Percentiles rank a stretch among this genome's conserved stretches.
Evolutionary conservation across 73 alveolate species (phyloP).

Genomic region (Paramecium biaurelia): DNA sequence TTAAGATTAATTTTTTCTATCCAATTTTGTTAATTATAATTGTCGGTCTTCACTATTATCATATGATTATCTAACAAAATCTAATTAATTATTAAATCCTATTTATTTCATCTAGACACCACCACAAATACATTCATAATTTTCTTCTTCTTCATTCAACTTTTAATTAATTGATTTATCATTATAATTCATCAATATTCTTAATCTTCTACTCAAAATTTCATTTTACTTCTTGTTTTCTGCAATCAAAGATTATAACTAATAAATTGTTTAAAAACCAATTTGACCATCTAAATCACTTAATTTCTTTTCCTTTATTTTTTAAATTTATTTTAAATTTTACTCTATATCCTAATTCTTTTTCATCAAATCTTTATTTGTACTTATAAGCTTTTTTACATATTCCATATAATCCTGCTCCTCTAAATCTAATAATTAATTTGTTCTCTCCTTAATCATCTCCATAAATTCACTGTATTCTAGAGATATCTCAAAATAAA

Average conservation of each 20-base stretch:
- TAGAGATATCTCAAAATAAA: neutral
- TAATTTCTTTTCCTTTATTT: neutral
- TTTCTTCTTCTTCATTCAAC: neutral
- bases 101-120: neutral
- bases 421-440: neutral
- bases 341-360: neutral
- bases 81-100: neutral
- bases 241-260: neutral
- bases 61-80: neutral
- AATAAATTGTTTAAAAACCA: neutral
- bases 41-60: neutral
- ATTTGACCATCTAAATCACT: neutral
- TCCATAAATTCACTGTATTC: slow-evolving; percentile 4
- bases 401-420: neutral
- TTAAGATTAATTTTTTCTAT: neutral
- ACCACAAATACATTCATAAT: slow-evolving; percentile 25
- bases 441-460: neutral
- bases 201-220: neutral
- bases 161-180: neutral
- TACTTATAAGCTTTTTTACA: neutral
- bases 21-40: neutral
- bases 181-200: neutral
- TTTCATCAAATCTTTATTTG: neutral
- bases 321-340: neutral
- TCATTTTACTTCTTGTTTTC: neutral